These are phyloP conservation scores for Papiliotrema flavescens DNA, from an alignment of 1,284 basidiomycete species.

Conservation along the genomic window DNA sequence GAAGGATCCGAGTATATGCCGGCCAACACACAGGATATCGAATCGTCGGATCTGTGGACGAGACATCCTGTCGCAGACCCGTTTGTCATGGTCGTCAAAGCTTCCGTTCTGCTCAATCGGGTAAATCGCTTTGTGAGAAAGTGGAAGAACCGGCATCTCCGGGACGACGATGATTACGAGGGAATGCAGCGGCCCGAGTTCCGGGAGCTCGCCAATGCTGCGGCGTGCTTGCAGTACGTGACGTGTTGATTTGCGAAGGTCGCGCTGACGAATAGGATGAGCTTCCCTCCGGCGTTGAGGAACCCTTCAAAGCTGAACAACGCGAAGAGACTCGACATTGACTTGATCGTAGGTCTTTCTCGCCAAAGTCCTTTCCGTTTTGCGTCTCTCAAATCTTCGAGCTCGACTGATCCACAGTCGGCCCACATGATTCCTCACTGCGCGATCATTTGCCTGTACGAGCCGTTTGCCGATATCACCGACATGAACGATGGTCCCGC, in stretches of 20 bases:
- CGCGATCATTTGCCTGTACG: conserved; percentile 44
- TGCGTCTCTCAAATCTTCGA: background rate
- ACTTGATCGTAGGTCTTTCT: conserved; percentile 31
- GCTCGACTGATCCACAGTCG: conserved; percentile 11
- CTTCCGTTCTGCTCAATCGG: conserved; percentile 32
- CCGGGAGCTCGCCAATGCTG: conserved; percentile 42
- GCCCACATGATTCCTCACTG: conserved; percentile 43
- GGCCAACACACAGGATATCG: conserved; percentile 44
- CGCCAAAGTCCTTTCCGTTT: no score
- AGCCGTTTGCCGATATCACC: conserved; percentile 43
- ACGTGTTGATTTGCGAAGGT: background rate
- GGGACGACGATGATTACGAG: conserved; percentile 41
- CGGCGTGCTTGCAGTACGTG: conserved; percentile 39
- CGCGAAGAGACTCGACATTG: conserved; percentile 31
- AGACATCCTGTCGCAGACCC: conserved; percentile 45
- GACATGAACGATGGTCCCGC: conserved; percentile 39
- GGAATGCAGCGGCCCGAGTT: conserved; percentile 46
- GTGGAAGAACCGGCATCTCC: conserved; percentile 45
- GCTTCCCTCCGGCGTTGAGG: conserved; percentile 30
- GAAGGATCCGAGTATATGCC: conserved; percentile 28
- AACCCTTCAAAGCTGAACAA: conserved; percentile 23
- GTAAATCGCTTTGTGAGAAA: conserved; percentile 37
- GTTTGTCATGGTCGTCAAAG: conserved; percentile 40
- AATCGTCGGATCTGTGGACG: conserved; percentile 44
- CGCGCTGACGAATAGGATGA: conserved; percentile 31